Conservation (phyloP, 2,329 filamentous ascomycete species). For the Fusarium sp. region DNA sequence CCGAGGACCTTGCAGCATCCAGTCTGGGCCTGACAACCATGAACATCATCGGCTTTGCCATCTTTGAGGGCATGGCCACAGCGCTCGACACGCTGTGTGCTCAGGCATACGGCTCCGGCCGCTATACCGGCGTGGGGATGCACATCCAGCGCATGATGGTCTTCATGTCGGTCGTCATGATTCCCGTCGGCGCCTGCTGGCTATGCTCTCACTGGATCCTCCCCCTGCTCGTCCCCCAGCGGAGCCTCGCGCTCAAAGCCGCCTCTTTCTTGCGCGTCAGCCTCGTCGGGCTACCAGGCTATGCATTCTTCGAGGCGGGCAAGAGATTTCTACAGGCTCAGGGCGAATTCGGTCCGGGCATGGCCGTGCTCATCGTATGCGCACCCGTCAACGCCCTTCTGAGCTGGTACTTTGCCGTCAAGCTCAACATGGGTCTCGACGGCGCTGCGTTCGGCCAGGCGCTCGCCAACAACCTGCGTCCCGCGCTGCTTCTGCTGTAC, state of each 20-base stretch:
- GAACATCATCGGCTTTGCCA: conserved; percentile 63
- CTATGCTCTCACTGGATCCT: conserved; percentile 58
- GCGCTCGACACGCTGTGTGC: conserved; percentile 44
- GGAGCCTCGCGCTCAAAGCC: conserved; percentile 57
- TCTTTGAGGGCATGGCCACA: conserved; percentile 47
- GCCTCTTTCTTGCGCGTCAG: conserved; percentile 59
- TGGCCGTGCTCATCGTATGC: conserved; percentile 58
- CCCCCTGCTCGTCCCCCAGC: conserved; percentile 57
- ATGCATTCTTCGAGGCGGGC: conserved; percentile 62
- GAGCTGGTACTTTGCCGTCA: conserved; percentile 59
- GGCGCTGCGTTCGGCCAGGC: conserved; percentile 62
- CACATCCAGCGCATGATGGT: conserved; percentile 64
- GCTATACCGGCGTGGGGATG: conserved; percentile 58
- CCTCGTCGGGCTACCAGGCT: conserved; percentile 61
- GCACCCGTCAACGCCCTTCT: conserved; percentile 59
- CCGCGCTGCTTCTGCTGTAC: conserved; percentile 58
- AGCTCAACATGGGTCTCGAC: conserved; percentile 56
- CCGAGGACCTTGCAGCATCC: conserved; percentile 63
- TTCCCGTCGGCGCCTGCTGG: conserved; percentile 62
- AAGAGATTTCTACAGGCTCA: conserved; percentile 66
- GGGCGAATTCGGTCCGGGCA: conserved; percentile 61
- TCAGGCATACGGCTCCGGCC: conserved; percentile 50
- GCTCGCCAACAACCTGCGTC: conserved; percentile 58
- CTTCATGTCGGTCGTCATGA: conserved; percentile 57
- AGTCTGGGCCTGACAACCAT: conserved; percentile 62